phyloP scores from a whole-genome alignment of 495 filamentous ascomycete genomes.

The Neurospora intermedia region DNA sequence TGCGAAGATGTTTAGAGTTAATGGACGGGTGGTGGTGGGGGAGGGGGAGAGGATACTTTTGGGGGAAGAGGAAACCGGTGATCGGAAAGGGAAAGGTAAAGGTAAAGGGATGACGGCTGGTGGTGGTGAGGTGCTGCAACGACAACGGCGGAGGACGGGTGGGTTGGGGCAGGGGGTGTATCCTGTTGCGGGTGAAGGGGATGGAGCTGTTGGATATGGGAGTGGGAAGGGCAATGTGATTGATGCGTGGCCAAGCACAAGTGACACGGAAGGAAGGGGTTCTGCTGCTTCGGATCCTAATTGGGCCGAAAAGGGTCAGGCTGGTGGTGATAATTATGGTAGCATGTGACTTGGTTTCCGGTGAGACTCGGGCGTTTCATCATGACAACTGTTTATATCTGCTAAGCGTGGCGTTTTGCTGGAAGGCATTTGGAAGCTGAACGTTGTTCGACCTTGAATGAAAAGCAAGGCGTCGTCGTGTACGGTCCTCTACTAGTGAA shows the following conservation, averaged over 20 bases:
- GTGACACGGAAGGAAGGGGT: neutral
- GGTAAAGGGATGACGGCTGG: neutral
- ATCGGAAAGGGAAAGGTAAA: neutral
- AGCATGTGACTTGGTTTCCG: neutral
- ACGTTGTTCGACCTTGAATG: neutral
- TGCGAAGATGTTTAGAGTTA: slow-evolving; percentile 29
- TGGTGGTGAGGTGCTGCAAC: neutral
- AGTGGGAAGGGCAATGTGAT: neutral
- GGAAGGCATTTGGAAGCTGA: neutral
- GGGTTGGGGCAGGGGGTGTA: neutral
- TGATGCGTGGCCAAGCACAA: neutral
- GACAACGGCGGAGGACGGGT: neutral
- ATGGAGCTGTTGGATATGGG: neutral
- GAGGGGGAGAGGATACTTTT: neutral
- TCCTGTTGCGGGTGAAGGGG: neutral
- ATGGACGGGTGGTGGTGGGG: slow-evolving; percentile 17
- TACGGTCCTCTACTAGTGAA: neutral
- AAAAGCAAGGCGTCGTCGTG: neutral
- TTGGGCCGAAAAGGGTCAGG: neutral
- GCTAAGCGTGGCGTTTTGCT: neutral
- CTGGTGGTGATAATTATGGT: neutral
- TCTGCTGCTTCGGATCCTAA: neutral
- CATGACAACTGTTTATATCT: neutral
- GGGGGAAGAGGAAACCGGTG: neutral
- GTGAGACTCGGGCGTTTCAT: neutral